These are phyloP conservation scores for Saraca asoca DNA, from an alignment of 331 rosid species.

Conservation along the genomic window DNA sequence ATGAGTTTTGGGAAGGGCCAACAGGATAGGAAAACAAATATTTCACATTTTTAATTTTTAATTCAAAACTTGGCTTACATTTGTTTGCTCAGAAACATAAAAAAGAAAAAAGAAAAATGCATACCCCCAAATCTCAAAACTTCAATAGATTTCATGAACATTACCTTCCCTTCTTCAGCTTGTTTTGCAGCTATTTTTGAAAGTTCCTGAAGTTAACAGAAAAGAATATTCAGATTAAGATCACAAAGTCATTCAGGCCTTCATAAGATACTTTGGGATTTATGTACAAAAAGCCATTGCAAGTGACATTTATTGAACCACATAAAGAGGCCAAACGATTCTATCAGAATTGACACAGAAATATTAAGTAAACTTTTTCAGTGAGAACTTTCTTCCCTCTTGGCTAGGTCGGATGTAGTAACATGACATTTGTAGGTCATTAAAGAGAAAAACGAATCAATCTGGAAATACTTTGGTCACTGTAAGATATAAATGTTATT, in stretches of 20 bases:
- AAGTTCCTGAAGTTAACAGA: conserved; percentile 60
- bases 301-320: conserved; percentile 4
- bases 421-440: conserved; percentile 5
- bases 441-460: conserved; percentile 22
- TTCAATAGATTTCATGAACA: conserved; percentile 6
- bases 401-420: conserved; percentile 18
- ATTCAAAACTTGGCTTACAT: conserved; percentile 16
- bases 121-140: conserved; percentile 20
- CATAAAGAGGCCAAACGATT: conserved; percentile 20
- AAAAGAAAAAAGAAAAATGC: too few relatives aligned
- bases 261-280: conserved; percentile 13
- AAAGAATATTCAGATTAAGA: conserved; percentile 7
- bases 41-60: conserved; percentile 9
- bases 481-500: neutral
- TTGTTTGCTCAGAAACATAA: neutral
- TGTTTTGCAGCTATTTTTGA: conserved; percentile 82
- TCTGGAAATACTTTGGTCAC: conserved; percentile 13
- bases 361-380: neutral
- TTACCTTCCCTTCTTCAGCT: conserved; percentile 97
- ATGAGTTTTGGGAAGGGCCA: conserved; percentile 13
- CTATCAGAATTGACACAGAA: conserved; percentile 3
- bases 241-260: conserved; percentile 13
- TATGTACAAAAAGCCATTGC: neutral
- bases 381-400: conserved; percentile 18
- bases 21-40: conserved; percentile 2